These are phyloP conservation scores for Erysimum cheiri DNA, from an alignment of 441 rosid genomes.

Conservation along the genomic window DNA sequence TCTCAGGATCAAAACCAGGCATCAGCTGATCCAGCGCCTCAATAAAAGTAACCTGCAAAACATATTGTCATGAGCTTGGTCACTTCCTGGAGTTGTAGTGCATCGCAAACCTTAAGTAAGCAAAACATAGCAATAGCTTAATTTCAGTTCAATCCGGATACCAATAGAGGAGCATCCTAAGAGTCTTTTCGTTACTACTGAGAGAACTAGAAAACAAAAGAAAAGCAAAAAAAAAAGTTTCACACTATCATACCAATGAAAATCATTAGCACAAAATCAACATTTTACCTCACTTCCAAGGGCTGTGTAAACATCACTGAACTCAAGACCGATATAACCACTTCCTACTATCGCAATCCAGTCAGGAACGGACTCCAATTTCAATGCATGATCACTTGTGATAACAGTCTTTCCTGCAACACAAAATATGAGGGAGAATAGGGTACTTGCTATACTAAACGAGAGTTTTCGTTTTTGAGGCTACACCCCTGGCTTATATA, in stretches of 20 bases:
- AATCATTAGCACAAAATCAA: conserved; percentile 10
- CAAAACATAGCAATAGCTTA: background rate
- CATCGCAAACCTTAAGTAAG: conserved; percentile 6
- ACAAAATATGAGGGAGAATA: conserved; percentile 16
- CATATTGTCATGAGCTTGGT: background rate
- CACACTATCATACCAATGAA: background rate
- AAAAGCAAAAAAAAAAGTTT: background rate
- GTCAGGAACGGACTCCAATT: conserved; percentile 89
- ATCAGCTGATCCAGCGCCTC: conserved; percentile 98
- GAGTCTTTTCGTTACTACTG: conserved; percentile 3
- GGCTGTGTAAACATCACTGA: conserved; percentile 98
- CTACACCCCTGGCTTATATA: conserved; percentile 11
- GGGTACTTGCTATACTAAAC: conserved; percentile 2
- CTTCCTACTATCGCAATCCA: conserved; percentile 99
- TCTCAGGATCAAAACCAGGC: conserved; percentile 99
- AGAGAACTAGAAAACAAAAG: background rate
- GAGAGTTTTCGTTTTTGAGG: background rate
- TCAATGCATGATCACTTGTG: conserved; percentile 98
- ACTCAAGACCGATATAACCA: conserved; percentile 98
- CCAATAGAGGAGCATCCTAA: conserved; percentile 1
- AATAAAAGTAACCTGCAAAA: conserved; percentile 74
- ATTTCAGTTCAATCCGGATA: background rate
- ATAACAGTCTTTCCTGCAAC: conserved; percentile 93
- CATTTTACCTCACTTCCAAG: conserved; percentile 91
- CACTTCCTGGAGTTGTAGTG: conserved; percentile 19